Conservation (phyloP, 2,329 filamentous ascomycete genomes). For the Colletotrichum cuscutae region DNA sequence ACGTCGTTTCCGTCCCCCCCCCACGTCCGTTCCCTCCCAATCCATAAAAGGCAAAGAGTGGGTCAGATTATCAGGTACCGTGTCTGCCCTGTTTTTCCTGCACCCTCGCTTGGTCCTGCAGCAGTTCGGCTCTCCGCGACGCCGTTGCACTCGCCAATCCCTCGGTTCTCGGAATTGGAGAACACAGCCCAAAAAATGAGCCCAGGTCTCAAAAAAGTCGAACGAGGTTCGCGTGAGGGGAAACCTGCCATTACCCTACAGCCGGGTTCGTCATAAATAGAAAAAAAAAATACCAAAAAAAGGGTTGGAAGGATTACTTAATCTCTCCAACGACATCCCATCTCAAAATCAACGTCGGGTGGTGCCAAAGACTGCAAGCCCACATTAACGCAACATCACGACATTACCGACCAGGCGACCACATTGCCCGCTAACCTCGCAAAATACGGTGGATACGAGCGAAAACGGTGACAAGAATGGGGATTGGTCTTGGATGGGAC, state of each 20-base stretch:
- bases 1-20: neutral
- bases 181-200: neutral
- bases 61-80: neutral
- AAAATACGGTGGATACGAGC: neutral
- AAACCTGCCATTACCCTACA: slow-evolving; percentile 18
- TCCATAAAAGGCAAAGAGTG: slow-evolving; percentile 16
- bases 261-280: slow-evolving; percentile 2
- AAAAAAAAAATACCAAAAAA: neutral
- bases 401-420: neutral
- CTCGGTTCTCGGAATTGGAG: slow-evolving; percentile 24
- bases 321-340: slow-evolving; percentile 32
- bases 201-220: slow-evolving; percentile 29
- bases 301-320: slow-evolving; percentile 14
- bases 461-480: neutral
- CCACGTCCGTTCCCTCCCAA: neutral
- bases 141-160: slow-evolving; percentile 1
- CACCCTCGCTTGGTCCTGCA: neutral
- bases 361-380: neutral
- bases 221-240: slow-evolving; percentile 33
- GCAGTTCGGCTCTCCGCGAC: neutral
- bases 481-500: neutral
- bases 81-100: neutral
- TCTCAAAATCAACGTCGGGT: neutral
- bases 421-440: neutral
- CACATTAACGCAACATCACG: neutral